phyloP scores from a whole-genome alignment of 2,329 filamentous ascomycete species.

The Fusarium dimerum region DNA sequence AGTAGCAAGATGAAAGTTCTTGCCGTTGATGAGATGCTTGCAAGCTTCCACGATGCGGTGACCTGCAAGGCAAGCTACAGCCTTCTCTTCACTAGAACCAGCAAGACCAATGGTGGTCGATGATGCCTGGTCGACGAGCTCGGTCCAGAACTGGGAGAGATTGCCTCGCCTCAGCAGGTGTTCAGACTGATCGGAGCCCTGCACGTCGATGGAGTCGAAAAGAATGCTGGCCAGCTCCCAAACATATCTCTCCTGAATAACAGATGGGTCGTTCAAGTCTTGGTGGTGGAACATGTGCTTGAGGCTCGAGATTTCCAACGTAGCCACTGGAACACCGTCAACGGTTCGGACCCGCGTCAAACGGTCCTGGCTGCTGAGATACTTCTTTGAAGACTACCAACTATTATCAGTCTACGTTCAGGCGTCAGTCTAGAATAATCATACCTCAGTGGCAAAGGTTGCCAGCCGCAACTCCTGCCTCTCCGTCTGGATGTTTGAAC shows the following conservation, averaged over 20 bases:
- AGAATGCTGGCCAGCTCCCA: slow-evolving; percentile 88
- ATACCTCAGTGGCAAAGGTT: slow-evolving; percentile 59
- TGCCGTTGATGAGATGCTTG: slow-evolving; percentile 71
- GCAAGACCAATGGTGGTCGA: slow-evolving; percentile 58
- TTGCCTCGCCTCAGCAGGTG: slow-evolving; percentile 56
- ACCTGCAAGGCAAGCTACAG: slow-evolving; percentile 75
- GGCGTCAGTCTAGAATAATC: background rate
- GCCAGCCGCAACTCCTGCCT: slow-evolving; percentile 65
- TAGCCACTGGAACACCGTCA: slow-evolving; percentile 62
- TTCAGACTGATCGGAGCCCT: slow-evolving; percentile 42
- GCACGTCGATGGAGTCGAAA: slow-evolving; percentile 67
- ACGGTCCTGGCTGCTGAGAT: slow-evolving; percentile 56
- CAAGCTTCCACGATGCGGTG: slow-evolving; percentile 83
- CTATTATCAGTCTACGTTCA: slow-evolving; percentile 11
- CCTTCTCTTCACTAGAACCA: slow-evolving; percentile 74
- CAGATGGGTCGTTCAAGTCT: slow-evolving; percentile 45
- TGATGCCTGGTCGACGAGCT: slow-evolving; percentile 63
- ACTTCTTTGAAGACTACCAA: slow-evolving; percentile 54
- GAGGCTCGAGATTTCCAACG: slow-evolving; percentile 40
- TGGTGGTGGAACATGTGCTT: slow-evolving; percentile 43
- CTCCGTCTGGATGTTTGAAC: slow-evolving; percentile 59
- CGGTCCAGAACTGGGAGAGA: slow-evolving; percentile 68
- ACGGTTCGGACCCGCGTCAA: slow-evolving; percentile 54
- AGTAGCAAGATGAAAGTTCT: slow-evolving; percentile 82
- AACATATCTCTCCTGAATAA: slow-evolving; percentile 68